These are phyloP conservation scores for Fraxinus ornus DNA, from an alignment of 305 asterid genomes.

Conservation along the genomic window DNA sequence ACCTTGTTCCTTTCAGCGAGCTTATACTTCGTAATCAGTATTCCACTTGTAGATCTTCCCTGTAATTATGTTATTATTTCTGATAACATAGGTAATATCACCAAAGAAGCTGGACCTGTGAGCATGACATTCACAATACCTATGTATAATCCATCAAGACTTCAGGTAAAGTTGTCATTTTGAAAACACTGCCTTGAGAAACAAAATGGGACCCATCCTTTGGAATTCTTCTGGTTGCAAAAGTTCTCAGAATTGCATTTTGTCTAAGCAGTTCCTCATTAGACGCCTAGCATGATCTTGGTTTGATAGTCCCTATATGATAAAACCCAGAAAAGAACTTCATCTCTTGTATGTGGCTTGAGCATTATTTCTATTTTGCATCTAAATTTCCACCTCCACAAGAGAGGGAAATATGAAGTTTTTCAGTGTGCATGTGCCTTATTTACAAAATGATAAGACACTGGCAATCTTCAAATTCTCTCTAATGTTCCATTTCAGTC, in stretches of 20 bases:
- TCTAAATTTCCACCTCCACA: neutral
- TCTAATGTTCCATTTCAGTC: neutral
- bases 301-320: neutral
- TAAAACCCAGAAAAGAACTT: neutral
- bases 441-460: neutral
- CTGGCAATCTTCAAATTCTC: neutral
- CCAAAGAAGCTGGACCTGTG: constrained; percentile 99
- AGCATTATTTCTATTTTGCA: neutral
- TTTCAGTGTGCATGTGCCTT: neutral
- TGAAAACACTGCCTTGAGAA: neutral
- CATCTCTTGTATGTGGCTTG: neutral
- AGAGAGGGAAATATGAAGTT: neutral
- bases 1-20: neutral
- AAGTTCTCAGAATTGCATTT: neutral
- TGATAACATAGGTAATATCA: constrained; percentile 69
- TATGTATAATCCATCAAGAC: constrained; percentile 96
- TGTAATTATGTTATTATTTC: constrained; percentile 6
- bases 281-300: neutral
- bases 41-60: neutral
- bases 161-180: constrained; percentile 59
- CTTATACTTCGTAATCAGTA: neutral
- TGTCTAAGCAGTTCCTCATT: neutral
- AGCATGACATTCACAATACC: constrained; percentile 97
- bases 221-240: neutral
- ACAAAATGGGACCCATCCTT: neutral